These are phyloP conservation scores for Nevesoporus exiguus DNA, from an alignment of 768 basidiomycete species.

Conservation along the genomic window DNA sequence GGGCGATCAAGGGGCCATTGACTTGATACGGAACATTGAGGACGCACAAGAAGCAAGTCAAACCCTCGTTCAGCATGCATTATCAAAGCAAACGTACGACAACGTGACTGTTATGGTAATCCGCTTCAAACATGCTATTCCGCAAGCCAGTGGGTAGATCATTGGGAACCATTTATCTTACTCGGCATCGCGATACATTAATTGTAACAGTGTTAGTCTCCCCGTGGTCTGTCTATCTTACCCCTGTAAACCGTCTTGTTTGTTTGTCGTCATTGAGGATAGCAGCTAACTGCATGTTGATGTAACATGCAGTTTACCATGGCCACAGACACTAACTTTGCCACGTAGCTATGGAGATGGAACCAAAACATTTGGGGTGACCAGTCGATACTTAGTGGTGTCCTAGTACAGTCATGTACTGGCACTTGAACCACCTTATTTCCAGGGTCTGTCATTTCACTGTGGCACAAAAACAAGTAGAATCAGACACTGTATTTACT, in stretches of 20 bases:
- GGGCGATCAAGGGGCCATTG: slow-evolving; percentile 86
- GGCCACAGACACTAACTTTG: neutral
- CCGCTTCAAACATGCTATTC: slow-evolving; percentile 54
- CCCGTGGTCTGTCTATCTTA: slow-evolving; percentile 1
- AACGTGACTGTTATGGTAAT: slow-evolving; percentile 92
- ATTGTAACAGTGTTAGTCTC: slow-evolving; percentile 6
- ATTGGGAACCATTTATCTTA: slow-evolving; percentile 1
- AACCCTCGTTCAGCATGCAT: slow-evolving; percentile 78
- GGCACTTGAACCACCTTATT: too few species aligned
- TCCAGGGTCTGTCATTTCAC: too few species aligned
- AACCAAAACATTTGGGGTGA: too few species aligned
- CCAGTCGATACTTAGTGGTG: too few species aligned
- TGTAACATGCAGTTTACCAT: neutral
- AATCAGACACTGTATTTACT: too few species aligned
- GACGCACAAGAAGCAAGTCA: slow-evolving; percentile 84
- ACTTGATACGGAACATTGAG: slow-evolving; percentile 65
- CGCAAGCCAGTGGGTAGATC: slow-evolving; percentile 13
- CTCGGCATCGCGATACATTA: slow-evolving; percentile 1
- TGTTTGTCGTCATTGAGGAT: neutral
- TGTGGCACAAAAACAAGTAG: too few species aligned
- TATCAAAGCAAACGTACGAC: slow-evolving; percentile 87
- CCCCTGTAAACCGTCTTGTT: slow-evolving; percentile 2
- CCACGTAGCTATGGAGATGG: neutral
- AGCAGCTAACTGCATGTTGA: neutral
- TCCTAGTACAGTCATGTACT: too few species aligned